Evolutionary conservation across 1,139 yeast species (phyloP), one percentile per base, ranked within the genome.

Genomic region (Trichomonascaceae sp.): DNA sequence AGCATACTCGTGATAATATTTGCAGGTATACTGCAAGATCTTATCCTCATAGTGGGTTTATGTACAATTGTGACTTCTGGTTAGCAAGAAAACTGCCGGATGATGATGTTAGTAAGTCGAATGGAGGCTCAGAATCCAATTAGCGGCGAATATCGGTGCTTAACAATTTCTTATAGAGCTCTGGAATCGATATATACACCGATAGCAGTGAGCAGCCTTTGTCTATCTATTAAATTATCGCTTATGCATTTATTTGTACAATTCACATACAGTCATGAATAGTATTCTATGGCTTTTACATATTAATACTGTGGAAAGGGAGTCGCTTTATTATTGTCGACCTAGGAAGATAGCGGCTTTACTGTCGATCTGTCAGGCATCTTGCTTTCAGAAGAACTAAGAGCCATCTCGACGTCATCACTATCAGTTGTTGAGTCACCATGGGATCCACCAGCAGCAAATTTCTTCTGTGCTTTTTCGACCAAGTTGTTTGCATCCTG

Each of bases 41-140:
- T 0, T 65, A 70, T 51, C 69, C 83, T 1, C 70, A 86, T 68
- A 85, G 87, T 0, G 74, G 78, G 1, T 85, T 79, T 74, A 68
- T 69, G 6, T 87, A 85, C 63, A 73, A 80, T 45, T 84, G 93
- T 62, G 89, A 84, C 57, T 87, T 74, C 63, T 88, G 95, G 91
- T 82, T 84, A 13, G 85, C 84, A 1, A 55, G 53, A 15, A 65
- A 62, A 47, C 32, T 57, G 18, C 17, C 41, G 41, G n/a, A 2
- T 9, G 41, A 15, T 12, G 7, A 36, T 4, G 41, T 12, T 2
- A 36, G 8, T 13, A 36, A 36, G 13, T 5, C 41, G 3, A 7
- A 27, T 27, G 5, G 32, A 27, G 2, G 9, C 32, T 27, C 32
- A 5, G 32, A 22, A 8, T 27, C 10, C 32, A 27, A 27, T 27